These are phyloP conservation scores for Astragalus glycyphyllos DNA, from an alignment of 306 rosid genomes.

Conservation along the genomic window DNA sequence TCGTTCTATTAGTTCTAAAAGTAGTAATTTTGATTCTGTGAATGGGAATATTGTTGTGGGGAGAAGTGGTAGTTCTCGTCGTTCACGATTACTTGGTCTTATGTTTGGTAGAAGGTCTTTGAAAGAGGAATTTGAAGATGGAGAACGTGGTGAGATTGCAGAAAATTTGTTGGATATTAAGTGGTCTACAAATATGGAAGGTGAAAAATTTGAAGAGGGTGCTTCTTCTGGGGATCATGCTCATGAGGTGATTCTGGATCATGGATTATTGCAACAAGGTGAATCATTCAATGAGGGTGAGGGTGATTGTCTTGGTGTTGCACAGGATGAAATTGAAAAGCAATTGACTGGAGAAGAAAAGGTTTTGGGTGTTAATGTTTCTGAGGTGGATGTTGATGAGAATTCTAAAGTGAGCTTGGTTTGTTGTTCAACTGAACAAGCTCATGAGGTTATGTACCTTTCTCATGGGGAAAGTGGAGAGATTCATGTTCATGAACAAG, in stretches of 20 bases:
- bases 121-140: constrained; percentile 34
- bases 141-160: constrained; percentile 81
- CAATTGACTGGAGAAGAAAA: constrained; percentile 40
- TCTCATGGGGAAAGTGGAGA: constrained; percentile 44
- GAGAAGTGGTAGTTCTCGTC: constrained; percentile 52
- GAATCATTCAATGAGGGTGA: constrained; percentile 9
- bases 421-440: constrained; percentile 47
- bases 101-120: constrained; percentile 57
- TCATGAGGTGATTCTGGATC: constrained; percentile 8
- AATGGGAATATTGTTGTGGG: constrained; percentile 36
- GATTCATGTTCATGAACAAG: constrained; percentile 42
- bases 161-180: constrained; percentile 82
- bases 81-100: constrained; percentile 58
- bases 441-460: constrained; percentile 41
- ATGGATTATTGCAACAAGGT: constrained; percentile 24
- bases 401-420: constrained; percentile 39
- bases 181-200: constrained; percentile 77
- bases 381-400: constrained; percentile 43
- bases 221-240: constrained; percentile 36
- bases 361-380: constrained; percentile 39
- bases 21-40: constrained; percentile 50
- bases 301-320: constrained; percentile 38
- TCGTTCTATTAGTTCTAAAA: constrained; percentile 46
- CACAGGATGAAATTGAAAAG: not conserved
- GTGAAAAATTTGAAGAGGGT: not conserved